phyloP scores from a whole-genome alignment of 192 early-diverging fungal genomes.

The Coemansia sp. region DNA sequence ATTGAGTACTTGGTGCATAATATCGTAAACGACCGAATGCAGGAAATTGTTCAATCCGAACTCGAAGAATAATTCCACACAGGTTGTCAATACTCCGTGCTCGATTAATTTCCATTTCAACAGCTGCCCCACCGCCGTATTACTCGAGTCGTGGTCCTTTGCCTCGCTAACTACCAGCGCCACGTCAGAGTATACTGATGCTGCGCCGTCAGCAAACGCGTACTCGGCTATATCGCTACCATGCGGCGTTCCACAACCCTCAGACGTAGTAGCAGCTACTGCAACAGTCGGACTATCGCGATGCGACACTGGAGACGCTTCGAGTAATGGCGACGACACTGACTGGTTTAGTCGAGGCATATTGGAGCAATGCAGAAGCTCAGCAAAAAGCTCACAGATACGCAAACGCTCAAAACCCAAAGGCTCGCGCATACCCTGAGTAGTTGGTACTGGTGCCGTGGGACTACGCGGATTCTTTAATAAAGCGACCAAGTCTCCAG shows the following conservation, averaged over 20 bases:
- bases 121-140: conserved; percentile 70
- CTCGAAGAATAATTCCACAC: conserved; percentile 86
- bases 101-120: conserved; percentile 72
- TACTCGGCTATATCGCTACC: not conserved
- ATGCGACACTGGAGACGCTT: not conserved
- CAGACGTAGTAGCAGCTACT: not conserved
- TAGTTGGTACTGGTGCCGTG: conserved; percentile 69
- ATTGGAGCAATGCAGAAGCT: conserved; percentile 91
- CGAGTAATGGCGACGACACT: not conserved
- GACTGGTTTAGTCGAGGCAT: conserved; percentile 74
- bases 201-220: not conserved
- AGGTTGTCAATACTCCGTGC: conserved; percentile 65
- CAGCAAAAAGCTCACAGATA: conserved; percentile 98
- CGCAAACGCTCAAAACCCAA: conserved; percentile 96
- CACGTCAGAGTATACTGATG: not conserved
- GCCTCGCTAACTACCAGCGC: conserved; percentile 9
- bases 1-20: conserved; percentile 97
- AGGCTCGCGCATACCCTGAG: conserved; percentile 76
- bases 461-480: conserved; percentile 68
- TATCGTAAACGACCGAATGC: conserved; percentile 98
- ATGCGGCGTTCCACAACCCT: no score
- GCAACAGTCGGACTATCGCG: conserved; percentile 32
- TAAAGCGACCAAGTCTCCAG: conserved; percentile 77
- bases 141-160: conserved; percentile 14
- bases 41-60: conserved; percentile 99